phyloP scores from a whole-genome alignment of 805 yeast genomes.

The Myxozyma nipponensis region DNA sequence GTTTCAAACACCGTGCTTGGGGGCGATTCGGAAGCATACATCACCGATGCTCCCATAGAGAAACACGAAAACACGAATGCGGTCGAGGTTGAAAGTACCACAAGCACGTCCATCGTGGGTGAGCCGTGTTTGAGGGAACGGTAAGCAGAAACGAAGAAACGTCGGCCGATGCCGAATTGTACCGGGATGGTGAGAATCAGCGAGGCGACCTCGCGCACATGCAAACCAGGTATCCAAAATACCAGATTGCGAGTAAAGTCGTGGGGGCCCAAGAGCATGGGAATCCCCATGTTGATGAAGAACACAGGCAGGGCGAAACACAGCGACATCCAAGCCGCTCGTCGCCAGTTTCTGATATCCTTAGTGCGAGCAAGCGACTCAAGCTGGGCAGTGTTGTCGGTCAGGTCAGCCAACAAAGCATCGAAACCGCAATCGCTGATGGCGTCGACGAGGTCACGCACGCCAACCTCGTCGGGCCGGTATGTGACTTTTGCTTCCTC shows the following conservation, averaged over 20 bases:
- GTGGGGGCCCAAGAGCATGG: slow-evolving; percentile 26
- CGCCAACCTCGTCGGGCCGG: slow-evolving; percentile 52
- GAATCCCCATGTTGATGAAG: slow-evolving; percentile 42
- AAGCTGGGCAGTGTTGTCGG: slow-evolving; percentile 66
- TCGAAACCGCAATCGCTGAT: slow-evolving; percentile 53
- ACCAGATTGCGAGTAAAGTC: slow-evolving; percentile 36
- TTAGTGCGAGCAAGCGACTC: slow-evolving; percentile 61
- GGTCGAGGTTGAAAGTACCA: slow-evolving; percentile 73
- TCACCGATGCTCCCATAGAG: slow-evolving; percentile 48
- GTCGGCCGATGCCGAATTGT: slow-evolving; percentile 62
- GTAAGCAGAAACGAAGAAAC: slow-evolving; percentile 62
- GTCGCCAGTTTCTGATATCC: slow-evolving; percentile 71
- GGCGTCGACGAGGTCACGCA: slow-evolving; percentile 55
- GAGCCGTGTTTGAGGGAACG: slow-evolving; percentile 62
- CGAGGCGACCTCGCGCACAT: slow-evolving; percentile 59
- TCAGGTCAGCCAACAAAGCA: slow-evolving; percentile 41
- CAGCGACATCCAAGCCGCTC: slow-evolving; percentile 50
- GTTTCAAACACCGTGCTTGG: slow-evolving; percentile 74
- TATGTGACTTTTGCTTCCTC: slow-evolving; percentile 54
- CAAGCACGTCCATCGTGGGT: slow-evolving; percentile 92
- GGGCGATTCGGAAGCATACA: slow-evolving; percentile 42
- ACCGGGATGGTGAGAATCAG: slow-evolving; percentile 55
- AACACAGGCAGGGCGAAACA: slow-evolving; percentile 60
- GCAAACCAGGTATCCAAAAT: slow-evolving; percentile 52
- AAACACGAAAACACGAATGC: slow-evolving; percentile 72